Evolutionary conservation across 768 basidiomycete species (phyloP).

Genomic region (Lentinus tigrinus): DNA sequence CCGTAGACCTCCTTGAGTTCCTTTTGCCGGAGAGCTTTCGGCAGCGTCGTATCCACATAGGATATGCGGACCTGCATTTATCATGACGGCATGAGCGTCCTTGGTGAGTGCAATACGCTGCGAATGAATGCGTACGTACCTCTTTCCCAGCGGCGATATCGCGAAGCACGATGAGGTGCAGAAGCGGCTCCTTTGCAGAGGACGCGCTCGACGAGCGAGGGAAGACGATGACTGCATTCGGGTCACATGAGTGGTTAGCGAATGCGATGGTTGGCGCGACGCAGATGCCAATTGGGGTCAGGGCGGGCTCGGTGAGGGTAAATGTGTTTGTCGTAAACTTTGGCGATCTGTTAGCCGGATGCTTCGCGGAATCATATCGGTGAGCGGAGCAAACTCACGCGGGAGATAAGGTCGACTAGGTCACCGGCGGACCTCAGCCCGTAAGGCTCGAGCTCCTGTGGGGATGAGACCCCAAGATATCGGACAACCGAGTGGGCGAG

Average conservation of each 20-base stretch:
- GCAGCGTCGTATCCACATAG: constrained; percentile 84
- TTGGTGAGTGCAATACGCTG: not conserved
- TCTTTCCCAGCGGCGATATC: constrained; percentile 67
- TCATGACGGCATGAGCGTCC: not conserved
- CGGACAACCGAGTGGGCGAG: constrained; percentile 73
- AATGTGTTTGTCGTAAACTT: constrained; percentile 94
- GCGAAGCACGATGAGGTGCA: constrained; percentile 74
- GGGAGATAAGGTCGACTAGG: constrained; percentile 70
- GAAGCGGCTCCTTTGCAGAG: constrained; percentile 48
- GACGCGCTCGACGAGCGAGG: constrained; percentile 49
- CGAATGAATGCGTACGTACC: constrained; percentile 37
- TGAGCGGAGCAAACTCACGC: constrained; percentile 41
- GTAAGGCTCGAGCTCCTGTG: constrained; percentile 56
- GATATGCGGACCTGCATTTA: constrained; percentile 65
- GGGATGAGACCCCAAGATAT: constrained; percentile 62
- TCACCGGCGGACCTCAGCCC: constrained; percentile 58
- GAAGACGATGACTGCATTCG: constrained; percentile 91
- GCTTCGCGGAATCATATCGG: not conserved
- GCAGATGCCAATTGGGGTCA: constrained; percentile 82
- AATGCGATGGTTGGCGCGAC: constrained; percentile 79
- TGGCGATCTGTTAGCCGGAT: constrained; percentile 8
- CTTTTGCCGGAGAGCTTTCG: constrained; percentile 50
- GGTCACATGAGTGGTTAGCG: constrained; percentile 85
- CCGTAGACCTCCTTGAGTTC: constrained; percentile 71
- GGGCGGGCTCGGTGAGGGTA: constrained; percentile 73